phyloP scores from a whole-genome alignment of 805 yeast species.

The Myxozyma udenii region DNA sequence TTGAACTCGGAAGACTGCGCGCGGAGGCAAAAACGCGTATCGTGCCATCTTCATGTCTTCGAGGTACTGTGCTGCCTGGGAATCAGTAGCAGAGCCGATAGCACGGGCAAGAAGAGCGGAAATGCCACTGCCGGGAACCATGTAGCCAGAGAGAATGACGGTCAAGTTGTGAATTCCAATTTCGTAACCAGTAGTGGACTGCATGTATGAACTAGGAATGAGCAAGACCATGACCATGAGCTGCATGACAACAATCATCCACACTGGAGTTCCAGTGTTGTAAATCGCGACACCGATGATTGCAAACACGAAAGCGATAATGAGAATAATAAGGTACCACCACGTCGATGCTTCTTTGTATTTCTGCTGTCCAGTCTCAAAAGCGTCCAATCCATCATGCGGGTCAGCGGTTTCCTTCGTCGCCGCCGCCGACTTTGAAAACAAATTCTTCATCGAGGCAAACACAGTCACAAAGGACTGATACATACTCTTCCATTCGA shows the following conservation, averaged over 20 bases:
- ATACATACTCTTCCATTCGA: slow-evolving; percentile 38
- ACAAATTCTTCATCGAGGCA: slow-evolving; percentile 43
- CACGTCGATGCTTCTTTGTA: slow-evolving; percentile 61
- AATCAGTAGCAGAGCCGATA: slow-evolving; percentile 51
- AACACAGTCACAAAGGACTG: slow-evolving; percentile 29
- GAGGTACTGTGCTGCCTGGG: slow-evolving; percentile 53
- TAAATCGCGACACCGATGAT: slow-evolving; percentile 41
- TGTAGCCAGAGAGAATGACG: slow-evolving; percentile 62
- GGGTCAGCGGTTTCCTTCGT: slow-evolving; percentile 44
- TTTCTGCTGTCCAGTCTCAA: slow-evolving; percentile 52
- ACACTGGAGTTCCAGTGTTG: slow-evolving; percentile 53
- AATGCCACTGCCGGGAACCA: slow-evolving; percentile 59
- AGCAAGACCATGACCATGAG: slow-evolving; percentile 40
- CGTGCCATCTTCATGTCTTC: slow-evolving; percentile 59
- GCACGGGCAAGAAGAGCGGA: slow-evolving; percentile 63
- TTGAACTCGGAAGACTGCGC: slow-evolving; percentile 49
- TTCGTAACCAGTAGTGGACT: slow-evolving; percentile 58
- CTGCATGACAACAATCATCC: slow-evolving; percentile 60
- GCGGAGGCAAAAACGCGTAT: slow-evolving; percentile 53
- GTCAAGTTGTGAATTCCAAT: slow-evolving; percentile 62
- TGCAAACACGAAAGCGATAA: slow-evolving; percentile 39
- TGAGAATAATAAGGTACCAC: slow-evolving; percentile 38
- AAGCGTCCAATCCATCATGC: slow-evolving; percentile 2
- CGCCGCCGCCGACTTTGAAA: background rate
- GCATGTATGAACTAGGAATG: slow-evolving; percentile 60